Evolutionary conservation across 2,329 filamentous ascomycete species (phyloP).

Genomic region (Pseudogymnoascus sp.): DNA sequence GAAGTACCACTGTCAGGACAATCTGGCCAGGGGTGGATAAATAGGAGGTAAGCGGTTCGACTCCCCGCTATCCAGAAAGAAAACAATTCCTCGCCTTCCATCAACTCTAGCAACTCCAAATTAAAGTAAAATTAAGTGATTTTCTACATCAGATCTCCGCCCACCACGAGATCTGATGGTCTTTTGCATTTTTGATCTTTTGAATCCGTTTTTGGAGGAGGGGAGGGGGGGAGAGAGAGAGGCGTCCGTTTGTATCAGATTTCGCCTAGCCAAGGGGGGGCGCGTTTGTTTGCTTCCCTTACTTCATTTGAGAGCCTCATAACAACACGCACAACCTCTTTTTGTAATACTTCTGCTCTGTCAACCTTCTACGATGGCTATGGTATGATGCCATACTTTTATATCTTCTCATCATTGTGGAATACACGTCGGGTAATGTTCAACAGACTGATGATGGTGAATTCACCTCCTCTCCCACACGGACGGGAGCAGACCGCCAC

Average conservation of each 20-base stretch:
- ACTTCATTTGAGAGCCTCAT: not conserved
- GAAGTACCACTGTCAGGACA: not conserved
- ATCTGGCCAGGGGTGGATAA: not conserved
- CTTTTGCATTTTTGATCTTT: not conserved
- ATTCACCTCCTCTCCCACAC: not conserved
- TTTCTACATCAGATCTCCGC: not conserved
- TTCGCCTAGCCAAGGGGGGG: not conserved
- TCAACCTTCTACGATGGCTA: not conserved
- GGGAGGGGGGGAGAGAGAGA: not conserved
- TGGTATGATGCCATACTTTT: not conserved
- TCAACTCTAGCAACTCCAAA: not conserved
- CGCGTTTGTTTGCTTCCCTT: not conserved
- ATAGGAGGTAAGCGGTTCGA: not conserved
- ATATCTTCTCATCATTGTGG: not conserved
- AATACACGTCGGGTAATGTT: not conserved
- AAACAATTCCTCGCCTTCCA: not conserved
- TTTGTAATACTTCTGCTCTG: not conserved
- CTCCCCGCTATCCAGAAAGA: not conserved
- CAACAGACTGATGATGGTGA: not conserved
- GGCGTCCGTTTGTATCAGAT: not conserved
- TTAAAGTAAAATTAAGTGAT: not conserved
- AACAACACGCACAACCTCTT: not conserved
- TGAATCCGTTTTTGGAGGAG: not conserved
- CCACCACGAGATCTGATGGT: not conserved
- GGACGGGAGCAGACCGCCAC: not conserved